phyloP scores from a whole-genome alignment of 2,329 filamentous ascomycete species.

The Rosellinia necatrix region DNA sequence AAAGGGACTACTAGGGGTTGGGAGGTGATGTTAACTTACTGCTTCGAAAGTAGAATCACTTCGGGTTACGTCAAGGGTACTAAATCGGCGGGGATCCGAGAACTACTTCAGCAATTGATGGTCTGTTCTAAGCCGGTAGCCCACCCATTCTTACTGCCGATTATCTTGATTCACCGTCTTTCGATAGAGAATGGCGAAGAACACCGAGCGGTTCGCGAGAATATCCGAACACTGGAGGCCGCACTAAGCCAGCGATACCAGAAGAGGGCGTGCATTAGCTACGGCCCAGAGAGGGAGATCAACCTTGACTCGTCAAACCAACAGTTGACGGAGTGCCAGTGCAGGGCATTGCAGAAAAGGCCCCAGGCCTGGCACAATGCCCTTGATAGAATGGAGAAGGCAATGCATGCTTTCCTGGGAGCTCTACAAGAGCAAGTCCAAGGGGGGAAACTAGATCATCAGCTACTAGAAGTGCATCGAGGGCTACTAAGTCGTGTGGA shows the following conservation, averaged over 20 bases:
- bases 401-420: constrained; percentile 29
- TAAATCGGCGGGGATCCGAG: constrained; percentile 31
- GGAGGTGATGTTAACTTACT: constrained; percentile 43
- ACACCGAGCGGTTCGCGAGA: constrained; percentile 37
- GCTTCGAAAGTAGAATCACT: constrained; percentile 36
- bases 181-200: constrained; percentile 37
- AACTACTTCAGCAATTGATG: constrained; percentile 35
- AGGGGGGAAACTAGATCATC: background rate
- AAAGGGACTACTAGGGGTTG: constrained; percentile 40
- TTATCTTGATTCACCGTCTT: constrained; percentile 38
- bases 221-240: constrained; percentile 39
- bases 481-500: constrained; percentile 38
- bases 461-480: constrained; percentile 34
- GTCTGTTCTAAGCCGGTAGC: constrained; percentile 34
- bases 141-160: constrained; percentile 42
- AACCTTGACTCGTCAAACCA: constrained; percentile 40
- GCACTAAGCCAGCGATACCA: constrained; percentile 37
- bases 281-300: constrained; percentile 30
- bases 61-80: constrained; percentile 43
- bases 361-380: constrained; percentile 41
- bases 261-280: constrained; percentile 26
- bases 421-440: background rate
- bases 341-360: constrained; percentile 41
- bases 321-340: constrained; percentile 39
- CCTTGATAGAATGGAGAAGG: constrained; percentile 28